These are phyloP conservation scores for Talaromyces rugulosus DNA, from an alignment of 2,329 filamentous ascomycete species.

Conservation along the genomic window DNA sequence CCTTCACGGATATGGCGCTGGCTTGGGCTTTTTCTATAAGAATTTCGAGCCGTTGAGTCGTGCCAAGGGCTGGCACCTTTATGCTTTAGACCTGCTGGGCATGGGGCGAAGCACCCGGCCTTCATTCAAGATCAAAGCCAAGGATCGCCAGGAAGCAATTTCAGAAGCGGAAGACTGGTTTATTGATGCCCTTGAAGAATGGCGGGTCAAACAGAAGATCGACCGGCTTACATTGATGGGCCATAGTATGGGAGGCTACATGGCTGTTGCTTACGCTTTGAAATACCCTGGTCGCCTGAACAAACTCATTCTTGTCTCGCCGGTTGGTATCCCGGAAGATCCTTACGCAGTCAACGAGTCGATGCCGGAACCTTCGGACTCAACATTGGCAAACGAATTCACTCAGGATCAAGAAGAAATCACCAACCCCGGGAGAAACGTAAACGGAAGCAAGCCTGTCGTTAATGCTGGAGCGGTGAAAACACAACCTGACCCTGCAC, in stretches of 20 bases:
- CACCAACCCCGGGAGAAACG: slow-evolving; percentile 21
- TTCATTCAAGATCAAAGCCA: slow-evolving; percentile 77
- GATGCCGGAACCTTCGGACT: slow-evolving; percentile 72
- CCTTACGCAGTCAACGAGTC: slow-evolving; percentile 79
- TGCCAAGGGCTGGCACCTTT: slow-evolving; percentile 77
- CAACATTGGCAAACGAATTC: slow-evolving; percentile 72
- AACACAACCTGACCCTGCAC: slow-evolving; percentile 50
- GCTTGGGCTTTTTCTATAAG: slow-evolving; percentile 96
- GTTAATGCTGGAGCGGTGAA: slow-evolving; percentile 37
- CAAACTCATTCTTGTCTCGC: slow-evolving; percentile 92
- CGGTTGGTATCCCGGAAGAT: slow-evolving; percentile 91
- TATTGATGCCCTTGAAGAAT: slow-evolving; percentile 92
- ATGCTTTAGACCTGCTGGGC: slow-evolving; percentile 88
- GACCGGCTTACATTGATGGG: slow-evolving; percentile 91
- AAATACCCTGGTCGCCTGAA: slow-evolving; percentile 95
- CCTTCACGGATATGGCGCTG: slow-evolving; percentile 93
- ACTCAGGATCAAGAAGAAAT: slow-evolving; percentile 61
- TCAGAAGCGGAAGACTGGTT: slow-evolving; percentile 93
- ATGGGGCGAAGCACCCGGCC: slow-evolving; percentile 89
- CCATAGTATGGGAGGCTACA: slow-evolving; percentile 90
- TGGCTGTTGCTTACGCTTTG: slow-evolving; percentile 89
- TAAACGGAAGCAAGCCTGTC: slow-evolving; percentile 24
- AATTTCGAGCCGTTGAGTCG: slow-evolving; percentile 89
- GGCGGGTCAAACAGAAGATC: slow-evolving; percentile 82
- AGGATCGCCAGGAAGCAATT: slow-evolving; percentile 74